These are phyloP conservation scores for Flaveria linearis DNA, from an alignment of 129 eudicot genomes.

Conservation along the genomic window DNA sequence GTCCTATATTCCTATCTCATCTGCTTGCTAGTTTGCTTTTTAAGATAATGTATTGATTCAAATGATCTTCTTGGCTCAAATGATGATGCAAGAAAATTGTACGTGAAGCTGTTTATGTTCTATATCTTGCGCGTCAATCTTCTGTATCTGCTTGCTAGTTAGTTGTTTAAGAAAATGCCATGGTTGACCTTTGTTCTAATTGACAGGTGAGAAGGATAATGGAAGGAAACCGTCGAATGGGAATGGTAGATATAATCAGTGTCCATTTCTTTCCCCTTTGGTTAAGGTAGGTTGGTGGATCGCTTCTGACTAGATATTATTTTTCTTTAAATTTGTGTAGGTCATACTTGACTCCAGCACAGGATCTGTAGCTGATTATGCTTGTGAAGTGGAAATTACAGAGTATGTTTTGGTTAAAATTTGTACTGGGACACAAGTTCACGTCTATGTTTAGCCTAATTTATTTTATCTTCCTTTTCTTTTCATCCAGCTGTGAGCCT, in stretches of 20 bases:
- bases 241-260: slow-evolving; percentile 66
- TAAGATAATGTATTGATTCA: background rate
- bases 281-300: slow-evolving; percentile 12
- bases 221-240: slow-evolving; percentile 99
- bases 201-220: slow-evolving; percentile 94
- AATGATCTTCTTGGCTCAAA: slow-evolving; percentile 1
- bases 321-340: slow-evolving; percentile 47
- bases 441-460: background rate
- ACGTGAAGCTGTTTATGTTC: background rate
- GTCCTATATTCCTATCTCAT: slow-evolving; percentile 13
- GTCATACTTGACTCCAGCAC: slow-evolving; percentile 71
- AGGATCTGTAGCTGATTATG: slow-evolving; percentile 81
- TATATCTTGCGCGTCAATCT: background rate
- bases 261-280: background rate
- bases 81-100: slow-evolving; percentile 3
- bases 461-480: background rate
- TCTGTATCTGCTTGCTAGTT: background rate
- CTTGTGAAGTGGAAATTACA: slow-evolving; percentile 95
- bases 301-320: slow-evolving; percentile 5
- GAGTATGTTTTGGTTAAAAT: slow-evolving; percentile 55
- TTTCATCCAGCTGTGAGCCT: slow-evolving; percentile 91
- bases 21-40: background rate
- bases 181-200: slow-evolving; percentile 18
- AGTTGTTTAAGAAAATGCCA: background rate
- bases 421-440: slow-evolving; percentile 12